Base-by-base conservation (phyloP, 2,329 filamentous ascomycete species). In the Cercospora berteroae region DNA sequence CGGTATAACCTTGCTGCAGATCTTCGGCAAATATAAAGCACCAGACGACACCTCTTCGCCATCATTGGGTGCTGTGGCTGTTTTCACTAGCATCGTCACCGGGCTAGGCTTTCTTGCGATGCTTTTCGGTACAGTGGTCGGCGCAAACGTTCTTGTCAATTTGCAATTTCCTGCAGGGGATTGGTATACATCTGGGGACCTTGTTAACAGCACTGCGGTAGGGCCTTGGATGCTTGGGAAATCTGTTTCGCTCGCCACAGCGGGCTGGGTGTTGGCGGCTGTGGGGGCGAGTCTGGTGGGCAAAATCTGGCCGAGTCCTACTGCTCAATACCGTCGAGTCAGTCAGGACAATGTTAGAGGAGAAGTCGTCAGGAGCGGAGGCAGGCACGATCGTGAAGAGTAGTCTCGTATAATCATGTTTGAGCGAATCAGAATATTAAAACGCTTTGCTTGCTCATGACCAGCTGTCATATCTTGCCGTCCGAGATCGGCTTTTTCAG, bases 401-500 rank as follows among this genome's bases (percentile, higher is more conserved):
- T 27, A 23, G 50, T n/a, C n/a, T n/a, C n/a, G n/a, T n/a, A n/a
- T n/a, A n/a, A n/a, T n/a, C n/a, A n/a, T n/a, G n/a, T n/a, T n/a
- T n/a, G n/a, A n/a, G n/a, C n/a, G n/a, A n/a, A n/a, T n/a, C n/a
- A n/a, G n/a, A n/a, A n/a, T n/a, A n/a, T n/a, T n/a, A n/a, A n/a
- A n/a, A n/a, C n/a, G n/a, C n/a, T 10, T 55, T 10, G 12, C 18
- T 25, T 55, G 18, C 20, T 55, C 13, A 8, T 27, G 1, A 5
- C 13, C 25, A 55, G n/a, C n/a, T 55, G 18, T 27, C 6, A 27
- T 31, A 39, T 48, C 29, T 65, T 52, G n/a, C 20, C 33, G 13
- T 29, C 33, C 23, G 58, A 27, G 27, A 65, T 60, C 7, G 63
- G 52, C 6, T 55, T n/a, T 29, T 39, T 65, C 23, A 65, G n/a